Evolutionary conservation across 2,329 filamentous ascomycete genomes (phyloP).

Genomic region (Metarhizium humberi): DNA sequence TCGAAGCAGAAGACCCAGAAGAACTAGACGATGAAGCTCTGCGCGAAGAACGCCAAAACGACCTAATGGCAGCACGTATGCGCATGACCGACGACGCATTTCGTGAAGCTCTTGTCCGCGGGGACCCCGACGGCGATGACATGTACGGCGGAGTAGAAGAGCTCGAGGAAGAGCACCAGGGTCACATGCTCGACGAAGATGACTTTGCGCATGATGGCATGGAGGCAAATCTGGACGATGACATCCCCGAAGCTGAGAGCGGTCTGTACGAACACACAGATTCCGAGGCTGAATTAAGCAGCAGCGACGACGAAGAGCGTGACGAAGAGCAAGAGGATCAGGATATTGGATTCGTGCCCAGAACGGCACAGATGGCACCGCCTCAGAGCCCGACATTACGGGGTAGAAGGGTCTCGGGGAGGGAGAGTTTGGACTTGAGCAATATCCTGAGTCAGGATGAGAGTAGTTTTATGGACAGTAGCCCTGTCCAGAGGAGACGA

Average conservation of each 20-base stretch:
- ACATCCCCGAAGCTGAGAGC: conserved; percentile 56
- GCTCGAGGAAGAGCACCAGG: conserved; percentile 43
- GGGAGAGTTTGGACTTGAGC: conserved; percentile 47
- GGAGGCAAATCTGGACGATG: conserved; percentile 62
- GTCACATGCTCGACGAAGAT: conserved; percentile 55
- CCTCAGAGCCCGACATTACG: conserved; percentile 29
- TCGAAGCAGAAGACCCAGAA: conserved; percentile 30
- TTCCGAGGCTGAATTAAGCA: conserved; percentile 55
- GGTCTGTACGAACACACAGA: conserved; percentile 70
- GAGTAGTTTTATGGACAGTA: conserved; percentile 47
- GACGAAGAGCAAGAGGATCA: conserved; percentile 12
- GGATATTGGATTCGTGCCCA: conserved; percentile 30
- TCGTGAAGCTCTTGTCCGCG: conserved; percentile 46
- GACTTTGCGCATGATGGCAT: conserved; percentile 44
- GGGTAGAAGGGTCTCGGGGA: conserved; percentile 14
- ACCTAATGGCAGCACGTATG: conserved; percentile 40
- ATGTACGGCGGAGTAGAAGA: conserved; percentile 46
- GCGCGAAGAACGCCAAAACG: conserved; percentile 35
- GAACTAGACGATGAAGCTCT: conserved; percentile 29
- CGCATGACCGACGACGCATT: conserved; percentile 53
- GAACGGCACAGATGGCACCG: conserved; percentile 22
- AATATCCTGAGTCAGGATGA: conserved; percentile 46
- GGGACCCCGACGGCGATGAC: conserved; percentile 36
- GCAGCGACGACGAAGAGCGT: conserved; percentile 28
- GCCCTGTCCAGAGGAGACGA: conserved; percentile 25